phyloP scores from a whole-genome alignment of 192 early-diverging fungal species.

The Chytriomyces sp. region DNA sequence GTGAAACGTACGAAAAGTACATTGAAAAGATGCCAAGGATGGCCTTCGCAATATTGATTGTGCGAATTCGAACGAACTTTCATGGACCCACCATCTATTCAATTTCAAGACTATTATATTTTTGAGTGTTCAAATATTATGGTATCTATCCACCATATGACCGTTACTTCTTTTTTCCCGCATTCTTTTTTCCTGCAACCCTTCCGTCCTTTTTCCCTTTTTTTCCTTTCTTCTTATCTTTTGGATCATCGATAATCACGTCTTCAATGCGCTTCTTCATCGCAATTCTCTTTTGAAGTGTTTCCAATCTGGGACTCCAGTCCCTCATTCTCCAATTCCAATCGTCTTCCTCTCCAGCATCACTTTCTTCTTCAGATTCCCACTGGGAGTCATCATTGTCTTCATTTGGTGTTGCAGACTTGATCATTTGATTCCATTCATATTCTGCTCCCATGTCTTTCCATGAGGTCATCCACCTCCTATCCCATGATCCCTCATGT shows the following conservation, averaged over 20 bases:
- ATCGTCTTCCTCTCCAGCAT: slow-evolving; percentile 1
- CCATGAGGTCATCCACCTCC: not conserved
- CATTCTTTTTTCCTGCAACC: not conserved
- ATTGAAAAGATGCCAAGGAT: too few species aligned
- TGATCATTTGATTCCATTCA: not conserved
- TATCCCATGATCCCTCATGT: not conserved
- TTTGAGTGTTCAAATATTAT: too few species aligned
- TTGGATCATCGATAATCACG: not conserved
- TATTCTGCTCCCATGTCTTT: not conserved
- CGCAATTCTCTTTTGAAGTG: not conserved
- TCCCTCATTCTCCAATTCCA: slow-evolving; percentile 14
- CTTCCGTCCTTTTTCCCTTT: not conserved
- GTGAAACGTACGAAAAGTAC: too few species aligned
- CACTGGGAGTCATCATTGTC: not conserved
- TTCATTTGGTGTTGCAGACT: not conserved
- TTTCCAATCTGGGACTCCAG: not conserved
- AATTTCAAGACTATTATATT: too few species aligned
- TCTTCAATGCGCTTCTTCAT: slow-evolving; percentile 11
- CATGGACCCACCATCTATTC: too few species aligned
- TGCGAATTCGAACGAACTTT: too few species aligned
- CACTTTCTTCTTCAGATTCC: slow-evolving; percentile 2
- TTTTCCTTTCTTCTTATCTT: slow-evolving; percentile 1
- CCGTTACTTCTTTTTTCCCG: slow-evolving; percentile 1
- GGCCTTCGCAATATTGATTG: too few species aligned
- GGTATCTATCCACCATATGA: too few species aligned